A percentile compares a stretch with the other conserved stretches of the same genome.
phyloP scores from a whole-genome alignment of 1,139 yeast genomes.

The Yamadazyma jaroonii region DNA sequence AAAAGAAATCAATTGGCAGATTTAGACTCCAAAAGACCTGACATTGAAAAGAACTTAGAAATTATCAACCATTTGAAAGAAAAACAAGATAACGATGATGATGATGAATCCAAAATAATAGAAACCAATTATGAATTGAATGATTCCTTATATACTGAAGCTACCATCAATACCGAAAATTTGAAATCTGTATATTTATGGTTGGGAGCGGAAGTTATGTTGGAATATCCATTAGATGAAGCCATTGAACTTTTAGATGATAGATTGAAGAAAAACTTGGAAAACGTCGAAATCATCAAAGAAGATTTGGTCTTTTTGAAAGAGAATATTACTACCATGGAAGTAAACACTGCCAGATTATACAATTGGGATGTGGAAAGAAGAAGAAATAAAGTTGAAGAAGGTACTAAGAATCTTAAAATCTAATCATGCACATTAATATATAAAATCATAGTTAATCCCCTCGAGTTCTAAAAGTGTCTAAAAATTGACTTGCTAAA shows the following conservation, averaged over 20 bases:
- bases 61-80: slow-evolving; percentile 61
- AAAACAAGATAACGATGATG: slow-evolving; percentile 34
- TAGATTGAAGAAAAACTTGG: slow-evolving; percentile 62
- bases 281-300: slow-evolving; percentile 57
- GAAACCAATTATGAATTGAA: slow-evolving; percentile 84
- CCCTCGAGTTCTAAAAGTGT: slow-evolving; percentile 42
- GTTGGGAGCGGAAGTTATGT: slow-evolving; percentile 98
- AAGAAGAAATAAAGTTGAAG: slow-evolving; percentile 51
- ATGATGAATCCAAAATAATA: slow-evolving; percentile 40
- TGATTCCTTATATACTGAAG: slow-evolving; percentile 87
- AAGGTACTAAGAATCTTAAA: slow-evolving; percentile 30
- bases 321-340: slow-evolving; percentile 95
- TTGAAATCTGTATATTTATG: slow-evolving; percentile 68
- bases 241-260: slow-evolving; percentile 68
- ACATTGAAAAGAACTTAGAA: slow-evolving; percentile 77
- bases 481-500: slow-evolving; percentile 55
- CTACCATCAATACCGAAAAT: slow-evolving; percentile 54
- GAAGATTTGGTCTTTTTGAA: slow-evolving; percentile 88
- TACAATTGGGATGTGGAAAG: slow-evolving; percentile 96
- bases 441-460: slow-evolving; percentile 1
- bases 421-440: slow-evolving; percentile 3
- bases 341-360: slow-evolving; percentile 92
- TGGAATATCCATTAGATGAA: slow-evolving; percentile 88
- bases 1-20: slow-evolving; percentile 68
- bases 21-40: slow-evolving; percentile 78